Evolutionary conservation across 305 asterid genomes (phyloP), one percentile per base, ranked within the genome.

Genomic region (Euphrasia arctica): DNA sequence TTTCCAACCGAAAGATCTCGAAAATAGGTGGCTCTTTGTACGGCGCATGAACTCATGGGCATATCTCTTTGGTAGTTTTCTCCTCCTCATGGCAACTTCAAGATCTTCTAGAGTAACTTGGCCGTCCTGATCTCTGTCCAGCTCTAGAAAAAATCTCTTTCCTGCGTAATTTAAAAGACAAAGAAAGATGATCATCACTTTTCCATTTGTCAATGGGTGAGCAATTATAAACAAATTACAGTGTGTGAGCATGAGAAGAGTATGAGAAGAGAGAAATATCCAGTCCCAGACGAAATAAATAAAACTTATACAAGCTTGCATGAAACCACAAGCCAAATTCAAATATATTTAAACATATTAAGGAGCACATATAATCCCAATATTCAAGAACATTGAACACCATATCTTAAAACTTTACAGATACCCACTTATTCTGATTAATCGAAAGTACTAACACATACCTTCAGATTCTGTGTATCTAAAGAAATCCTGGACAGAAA

Each of bases 391-490:
- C 8, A 6, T 9, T 5, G 42, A 0, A 5, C 42, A 58, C 14
- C 54, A 51, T 25, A 51, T 47, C 39, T 29, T 54, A 41, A 36
- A 6, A 36, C 1, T 36, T 36, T 7, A 41, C 14, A 29, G 61
- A 15, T 15, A 56, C 14, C 39, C 51, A 54, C 65, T 32, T 3
- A 31, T 54, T 4, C 14, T 52, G 3, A 18, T 61, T 6, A 13
- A 28, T 56, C 0, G n/a, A 47, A 29, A 55, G 25, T 58, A 54
- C 49, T 41, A 67, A 75, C 3, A 56, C 43, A 74, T 80, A 86
- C 99, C 99, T 90, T 93, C 98, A 64, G 97, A 77, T 79, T 93
- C 98, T 18, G 98, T 93, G 78, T 93, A 93, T 84, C 90, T 84
- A 86, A 93, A 93, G 64, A 93, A 93, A 67, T 93, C 99, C 77